Evolutionary conservation across 305 asterid genomes (phyloP), one percentile per base, ranked within the genome.

Genomic region (Fraxinus sp.): DNA sequence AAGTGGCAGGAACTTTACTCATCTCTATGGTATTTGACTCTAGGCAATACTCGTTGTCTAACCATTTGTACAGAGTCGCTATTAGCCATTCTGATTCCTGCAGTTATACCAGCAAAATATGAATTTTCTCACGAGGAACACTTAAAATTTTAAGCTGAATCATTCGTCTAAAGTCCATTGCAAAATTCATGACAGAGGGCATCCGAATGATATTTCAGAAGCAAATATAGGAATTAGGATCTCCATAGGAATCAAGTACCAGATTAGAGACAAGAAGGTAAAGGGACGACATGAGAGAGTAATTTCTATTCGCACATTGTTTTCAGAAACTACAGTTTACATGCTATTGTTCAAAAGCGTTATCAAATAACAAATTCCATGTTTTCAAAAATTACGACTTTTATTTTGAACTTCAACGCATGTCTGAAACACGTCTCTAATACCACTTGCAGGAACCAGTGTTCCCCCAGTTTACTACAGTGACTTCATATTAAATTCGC

Each of bases 31-130:
- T 94, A 13, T 97, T 92, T 39, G 85, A 87, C 93, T 95, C 98
- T 1, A 96, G 97, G 83, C 98, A 95, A 80, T 92, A 95, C 87
- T 95, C 98, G 8, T 93, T 95, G 82, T 95, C 98, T 90, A 95
- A 85, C 98, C 98, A 95, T 87, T 92, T 92, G 75, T 91, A 90
- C 57, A 92, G 92, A 43, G 92, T 89, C 84, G 80, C 90, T 88
- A 92, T 90, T 41, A 93, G 90, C 98, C 98, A 95, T 82, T 90
- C 92, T n/a, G 97, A 90, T 85, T 92, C 98, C 98, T 92, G 90
- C 88, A 75, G n/a, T 20, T 24, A 22, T 7, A 8, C 18, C 14
- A 64, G 4, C 13, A 8, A 7, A 20, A 9, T 1, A 64, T 64
- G 72, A 64, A 64, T 20, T 64, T 64, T 28, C 71, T 10, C 71